Evolutionary conservation across 257 asterid species (phyloP), one percentile per base, ranked within the genome.

Genomic region (Galeopsis tetrahit): DNA sequence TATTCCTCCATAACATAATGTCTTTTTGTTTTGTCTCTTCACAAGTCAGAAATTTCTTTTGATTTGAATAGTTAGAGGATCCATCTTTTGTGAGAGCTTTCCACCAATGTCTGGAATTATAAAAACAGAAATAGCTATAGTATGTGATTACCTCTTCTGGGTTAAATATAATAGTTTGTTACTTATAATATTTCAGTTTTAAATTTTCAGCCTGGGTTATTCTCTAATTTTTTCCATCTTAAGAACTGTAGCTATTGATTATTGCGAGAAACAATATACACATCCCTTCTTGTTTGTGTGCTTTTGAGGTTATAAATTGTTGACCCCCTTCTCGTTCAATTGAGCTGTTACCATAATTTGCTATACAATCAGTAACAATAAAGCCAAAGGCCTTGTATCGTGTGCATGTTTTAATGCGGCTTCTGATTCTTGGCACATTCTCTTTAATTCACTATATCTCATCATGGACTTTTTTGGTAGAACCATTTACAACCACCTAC

Each of bases 11-110:
- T 66, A 38, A 7, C 49, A 6, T 31, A 61, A 61, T 35, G 35
- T 15, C 35, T 35, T 28, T 52, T 49, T 66, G n/a, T 8, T 55
- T 68, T 60, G 36, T 69, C 44, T 4, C 32, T 56, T 76, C 66
- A n/a, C 14, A 21, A 49, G 21, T 49, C 56, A 49, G 28, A 49
- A 32, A 63, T 10, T 28, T 51, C 10, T 49, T 4, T 39, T 38
- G 8, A 36, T 69, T 74, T 13, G 53, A 60, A 69, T 72, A 39
- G 28, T 62, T 53, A 40, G 48, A 70, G 70, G 67, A 52, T 49
- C 66, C 48, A 70, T 57, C 10, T 36, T 34, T 6, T 38, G 35
- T 61, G 57, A 8, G 31, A 56, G 43, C 55, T 36, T 73, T 61
- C 10, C 10, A 11, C 8, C 10, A 33, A 56, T 28, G 21, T 62